Evolutionary conservation across 495 filamentous ascomycete genomes (phyloP).

Genomic region (Neurospora terricola): DNA sequence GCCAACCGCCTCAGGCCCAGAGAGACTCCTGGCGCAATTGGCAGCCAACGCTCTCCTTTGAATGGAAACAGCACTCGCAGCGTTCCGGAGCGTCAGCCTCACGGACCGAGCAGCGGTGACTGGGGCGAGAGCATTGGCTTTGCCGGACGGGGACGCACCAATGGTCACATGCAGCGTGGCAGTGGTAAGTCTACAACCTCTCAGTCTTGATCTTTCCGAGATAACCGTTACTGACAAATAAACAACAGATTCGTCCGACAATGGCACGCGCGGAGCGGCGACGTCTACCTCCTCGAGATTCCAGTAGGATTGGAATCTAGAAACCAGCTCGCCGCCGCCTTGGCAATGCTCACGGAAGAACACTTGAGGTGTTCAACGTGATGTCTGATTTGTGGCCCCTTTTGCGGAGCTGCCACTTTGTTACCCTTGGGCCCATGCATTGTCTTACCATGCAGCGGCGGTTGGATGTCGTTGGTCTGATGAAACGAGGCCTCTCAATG

Average conservation of each 20-base stretch:
- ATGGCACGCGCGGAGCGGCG: slow-evolving; percentile 14
- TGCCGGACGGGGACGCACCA: slow-evolving; percentile 51
- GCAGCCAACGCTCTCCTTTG: slow-evolving; percentile 70
- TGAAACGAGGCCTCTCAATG: background rate
- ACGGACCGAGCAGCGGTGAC: slow-evolving; percentile 63
- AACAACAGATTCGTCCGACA: slow-evolving; percentile 25
- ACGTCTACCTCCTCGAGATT: slow-evolving; percentile 18
- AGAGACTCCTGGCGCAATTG: slow-evolving; percentile 61
- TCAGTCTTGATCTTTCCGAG: background rate
- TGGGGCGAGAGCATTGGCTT: slow-evolving; percentile 63
- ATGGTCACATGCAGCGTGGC: slow-evolving; percentile 70
- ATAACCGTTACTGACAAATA: background rate
- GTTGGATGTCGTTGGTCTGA: background rate
- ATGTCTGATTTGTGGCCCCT: background rate
- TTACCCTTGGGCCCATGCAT: background rate
- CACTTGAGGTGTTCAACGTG: background rate
- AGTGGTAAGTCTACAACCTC: slow-evolving; percentile 46
- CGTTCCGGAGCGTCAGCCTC: slow-evolving; percentile 72
- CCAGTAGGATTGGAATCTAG: slow-evolving; percentile 11
- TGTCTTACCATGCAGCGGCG: background rate
- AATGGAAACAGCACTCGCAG: slow-evolving; percentile 54
- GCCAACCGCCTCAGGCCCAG: slow-evolving; percentile 33
- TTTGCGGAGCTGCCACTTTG: background rate
- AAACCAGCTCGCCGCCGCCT: background rate
- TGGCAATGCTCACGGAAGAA: background rate